Evolutionary conservation across 2,329 filamentous ascomycete genomes (phyloP).

Genomic region (Microcera coccophila): DNA sequence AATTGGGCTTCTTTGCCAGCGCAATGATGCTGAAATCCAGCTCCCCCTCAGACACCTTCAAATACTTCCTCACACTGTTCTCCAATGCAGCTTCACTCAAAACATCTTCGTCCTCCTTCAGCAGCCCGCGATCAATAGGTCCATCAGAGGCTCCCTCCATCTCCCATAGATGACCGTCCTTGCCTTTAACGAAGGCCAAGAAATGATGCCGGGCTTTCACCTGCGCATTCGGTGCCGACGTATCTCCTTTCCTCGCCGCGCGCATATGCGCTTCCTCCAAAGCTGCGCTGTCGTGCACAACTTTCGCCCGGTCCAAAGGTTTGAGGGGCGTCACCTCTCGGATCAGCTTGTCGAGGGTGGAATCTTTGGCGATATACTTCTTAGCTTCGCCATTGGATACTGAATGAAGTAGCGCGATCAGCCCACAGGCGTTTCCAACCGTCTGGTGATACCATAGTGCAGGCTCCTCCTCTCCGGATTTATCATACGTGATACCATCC

Average conservation of each 20-base stretch:
- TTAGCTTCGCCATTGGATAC: constrained; percentile 65
- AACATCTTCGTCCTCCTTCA: constrained; percentile 57
- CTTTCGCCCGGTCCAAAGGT: constrained; percentile 58
- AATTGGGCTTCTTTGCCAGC: constrained; percentile 23
- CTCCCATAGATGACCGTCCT: constrained; percentile 68
- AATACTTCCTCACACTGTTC: constrained; percentile 47
- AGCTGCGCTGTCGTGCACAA: constrained; percentile 66
- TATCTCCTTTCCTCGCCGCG: constrained; percentile 66
- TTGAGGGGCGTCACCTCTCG: constrained; percentile 57
- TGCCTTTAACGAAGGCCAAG: constrained; percentile 71
- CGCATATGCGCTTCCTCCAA: constrained; percentile 70
- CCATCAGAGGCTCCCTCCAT: constrained; percentile 72
- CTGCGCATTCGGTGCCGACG: constrained; percentile 57
- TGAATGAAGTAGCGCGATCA: constrained; percentile 72
- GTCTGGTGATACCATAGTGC: constrained; percentile 84
- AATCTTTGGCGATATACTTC: constrained; percentile 49
- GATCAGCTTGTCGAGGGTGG: constrained; percentile 57
- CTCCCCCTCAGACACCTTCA: constrained; percentile 35
- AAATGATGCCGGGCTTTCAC: constrained; percentile 69
- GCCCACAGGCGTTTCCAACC: constrained; percentile 76
- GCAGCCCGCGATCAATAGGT: constrained; percentile 61
- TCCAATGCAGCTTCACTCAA: constrained; percentile 66
- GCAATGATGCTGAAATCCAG: constrained; percentile 40
- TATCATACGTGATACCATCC: constrained; percentile 30
- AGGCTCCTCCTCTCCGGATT: constrained; percentile 49